A percentile compares a stretch with the other conserved stretches of the same genome.
These are phyloP conservation scores for Chaetomium sp. DNA, from an alignment of 2,329 filamentous ascomycete genomes.

Conservation along the genomic window DNA sequence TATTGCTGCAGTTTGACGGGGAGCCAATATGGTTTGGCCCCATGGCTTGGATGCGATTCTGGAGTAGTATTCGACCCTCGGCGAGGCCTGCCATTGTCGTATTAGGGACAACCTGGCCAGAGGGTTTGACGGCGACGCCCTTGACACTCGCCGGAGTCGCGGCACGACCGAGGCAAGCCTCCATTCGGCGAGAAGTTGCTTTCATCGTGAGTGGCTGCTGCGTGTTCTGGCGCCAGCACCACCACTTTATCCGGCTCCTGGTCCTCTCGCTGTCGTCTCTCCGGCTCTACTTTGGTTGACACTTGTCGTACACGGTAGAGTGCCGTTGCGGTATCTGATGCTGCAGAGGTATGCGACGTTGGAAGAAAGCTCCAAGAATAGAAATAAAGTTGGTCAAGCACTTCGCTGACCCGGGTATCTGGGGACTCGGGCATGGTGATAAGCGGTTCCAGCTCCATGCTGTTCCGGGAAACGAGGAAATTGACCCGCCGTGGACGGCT, in stretches of 20 bases:
- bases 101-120: constrained; percentile 21
- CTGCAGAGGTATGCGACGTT: constrained; percentile 16
- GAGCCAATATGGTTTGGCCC: constrained; percentile 25
- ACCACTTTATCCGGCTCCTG: constrained; percentile 3
- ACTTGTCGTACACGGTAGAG: constrained; percentile 4
- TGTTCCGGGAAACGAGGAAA: constrained; percentile 30
- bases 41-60: constrained; percentile 20
- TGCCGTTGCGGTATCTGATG: not conserved
- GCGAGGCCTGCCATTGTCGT: constrained; percentile 16
- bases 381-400: constrained; percentile 32
- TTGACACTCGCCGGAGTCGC: constrained; percentile 18
- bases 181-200: not conserved
- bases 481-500: constrained; percentile 27
- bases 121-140: constrained; percentile 24
- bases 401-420: constrained; percentile 31
- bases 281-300: constrained; percentile 2
- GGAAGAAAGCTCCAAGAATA: constrained; percentile 30
- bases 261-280: not conserved
- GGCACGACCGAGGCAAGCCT: constrained; percentile 8
- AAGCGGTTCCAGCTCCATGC: constrained; percentile 17
- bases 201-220: not conserved
- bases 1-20: constrained; percentile 15
- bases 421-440: constrained; percentile 19
- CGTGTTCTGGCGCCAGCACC: constrained; percentile 13
- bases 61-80: constrained; percentile 26